Evolutionary conservation across 2,329 filamentous ascomycete species (phyloP).

Genomic region (Colletotrichum tanaceti): DNA sequence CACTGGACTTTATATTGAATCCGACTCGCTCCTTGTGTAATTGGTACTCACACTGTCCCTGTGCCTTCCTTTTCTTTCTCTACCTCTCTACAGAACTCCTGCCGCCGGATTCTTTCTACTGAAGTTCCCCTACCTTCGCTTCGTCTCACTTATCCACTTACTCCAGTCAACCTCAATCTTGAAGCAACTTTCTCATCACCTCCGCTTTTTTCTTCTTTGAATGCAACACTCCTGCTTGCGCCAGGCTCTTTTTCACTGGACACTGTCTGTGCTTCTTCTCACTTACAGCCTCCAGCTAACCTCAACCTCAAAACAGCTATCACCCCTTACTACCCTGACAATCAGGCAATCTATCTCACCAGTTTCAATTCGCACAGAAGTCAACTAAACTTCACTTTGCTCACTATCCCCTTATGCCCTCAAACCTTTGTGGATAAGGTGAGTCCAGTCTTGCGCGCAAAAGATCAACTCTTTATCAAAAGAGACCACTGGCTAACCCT

Average conservation of each 20-base stretch:
- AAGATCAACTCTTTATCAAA: background rate
- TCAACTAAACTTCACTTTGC: background rate
- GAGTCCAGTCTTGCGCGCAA: background rate
- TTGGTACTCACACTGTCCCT: background rate
- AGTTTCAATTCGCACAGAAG: background rate
- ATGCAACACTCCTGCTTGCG: too few species aligned
- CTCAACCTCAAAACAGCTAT: too few species aligned
- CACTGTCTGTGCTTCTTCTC: too few species aligned
- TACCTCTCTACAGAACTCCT: background rate
- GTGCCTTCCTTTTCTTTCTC: background rate
- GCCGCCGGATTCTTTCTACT: background rate
- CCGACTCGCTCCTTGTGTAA: background rate
- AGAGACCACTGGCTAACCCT: background rate
- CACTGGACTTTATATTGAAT: too few species aligned
- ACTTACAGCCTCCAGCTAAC: too few species aligned
- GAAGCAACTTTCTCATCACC: too few species aligned
- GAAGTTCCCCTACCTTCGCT: background rate
- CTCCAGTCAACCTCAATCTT: background rate
- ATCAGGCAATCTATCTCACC: background rate
- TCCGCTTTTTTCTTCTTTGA: too few species aligned
- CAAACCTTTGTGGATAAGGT: background rate
- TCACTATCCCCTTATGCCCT: background rate
- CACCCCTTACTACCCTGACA: too few species aligned
- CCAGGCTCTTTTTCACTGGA: too few species aligned
- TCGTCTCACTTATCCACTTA: background rate